A percentile compares a stretch with the other conserved stretches of the same genome.
Conservation (phyloP, 2,329 filamentous ascomycete genomes). For the Xylogone sp. region DNA sequence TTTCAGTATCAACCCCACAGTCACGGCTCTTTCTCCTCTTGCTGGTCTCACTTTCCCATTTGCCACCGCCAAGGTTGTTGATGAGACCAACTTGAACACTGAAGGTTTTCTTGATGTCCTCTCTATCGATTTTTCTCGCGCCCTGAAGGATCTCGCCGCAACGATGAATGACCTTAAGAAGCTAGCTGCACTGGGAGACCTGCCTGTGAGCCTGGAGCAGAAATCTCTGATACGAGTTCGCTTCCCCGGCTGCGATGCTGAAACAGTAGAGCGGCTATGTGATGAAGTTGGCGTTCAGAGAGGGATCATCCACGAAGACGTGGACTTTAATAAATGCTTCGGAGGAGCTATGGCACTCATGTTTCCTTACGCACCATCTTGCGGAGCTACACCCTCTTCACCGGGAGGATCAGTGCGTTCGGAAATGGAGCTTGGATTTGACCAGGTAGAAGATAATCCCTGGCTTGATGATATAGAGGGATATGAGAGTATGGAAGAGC, state of each 20-base stretch:
- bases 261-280: conserved; percentile 78
- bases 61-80: conserved; percentile 33
- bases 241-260: conserved; percentile 85
- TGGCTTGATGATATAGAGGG: conserved; percentile 23
- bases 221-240: conserved; percentile 67
- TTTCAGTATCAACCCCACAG: conserved; percentile 82
- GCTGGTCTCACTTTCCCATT: conserved; percentile 42
- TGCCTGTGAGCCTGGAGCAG: conserved; percentile 70
- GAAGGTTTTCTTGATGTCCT: conserved; percentile 82
- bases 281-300: conserved; percentile 81
- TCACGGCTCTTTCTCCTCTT: conserved; percentile 80
- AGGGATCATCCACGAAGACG: conserved; percentile 75
- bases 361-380: conserved; percentile 79
- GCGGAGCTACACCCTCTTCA: conserved; percentile 31
- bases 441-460: conserved; percentile 23
- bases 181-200: conserved; percentile 72
- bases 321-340: conserved; percentile 62
- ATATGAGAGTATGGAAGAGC: conserved; percentile 25
- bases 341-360: conserved; percentile 72
- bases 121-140: conserved; percentile 81
- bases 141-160: conserved; percentile 76
- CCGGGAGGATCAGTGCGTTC: conserved; percentile 37
- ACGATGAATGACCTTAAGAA: conserved; percentile 78
- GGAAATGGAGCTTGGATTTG: conserved; percentile 32
- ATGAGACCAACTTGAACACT: conserved; percentile 66